Conservation (phyloP, 768 basidiomycete species). For the Mycena maculata region DNA sequence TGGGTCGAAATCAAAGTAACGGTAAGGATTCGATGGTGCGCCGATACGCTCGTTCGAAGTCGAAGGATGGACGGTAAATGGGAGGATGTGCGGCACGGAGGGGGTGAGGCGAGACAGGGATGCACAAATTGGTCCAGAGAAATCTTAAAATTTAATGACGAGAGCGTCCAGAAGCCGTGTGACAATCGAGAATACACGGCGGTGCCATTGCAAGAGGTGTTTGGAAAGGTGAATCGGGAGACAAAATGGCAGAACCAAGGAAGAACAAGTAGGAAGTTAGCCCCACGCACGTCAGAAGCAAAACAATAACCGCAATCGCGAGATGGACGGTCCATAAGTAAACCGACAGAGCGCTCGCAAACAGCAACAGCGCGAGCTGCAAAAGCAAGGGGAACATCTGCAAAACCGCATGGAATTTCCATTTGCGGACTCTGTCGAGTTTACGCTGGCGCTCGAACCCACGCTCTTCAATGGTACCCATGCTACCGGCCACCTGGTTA, state of each 20-base stretch:
- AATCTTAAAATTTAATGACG: background rate
- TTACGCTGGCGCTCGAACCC: background rate
- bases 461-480: background rate
- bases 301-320: background rate
- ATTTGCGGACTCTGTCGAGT: background rate
- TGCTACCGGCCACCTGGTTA: background rate
- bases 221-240: background rate
- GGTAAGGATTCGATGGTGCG: background rate
- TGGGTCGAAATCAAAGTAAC: background rate
- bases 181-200: background rate
- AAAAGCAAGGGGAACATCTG: constrained; percentile 3
- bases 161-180: background rate
- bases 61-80: background rate
- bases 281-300: background rate
- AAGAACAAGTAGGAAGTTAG: background rate
- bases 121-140: background rate
- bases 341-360: background rate
- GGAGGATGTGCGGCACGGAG: background rate
- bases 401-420: constrained; percentile 4
- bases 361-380: background rate
- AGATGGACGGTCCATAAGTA: background rate
- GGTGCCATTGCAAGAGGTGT: background rate
- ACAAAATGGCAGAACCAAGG: background rate
- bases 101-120: too few species aligned
- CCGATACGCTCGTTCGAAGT: background rate